phyloP scores from a whole-genome alignment of 1,139 yeast species.

The Blastobotrys apis region DNA sequence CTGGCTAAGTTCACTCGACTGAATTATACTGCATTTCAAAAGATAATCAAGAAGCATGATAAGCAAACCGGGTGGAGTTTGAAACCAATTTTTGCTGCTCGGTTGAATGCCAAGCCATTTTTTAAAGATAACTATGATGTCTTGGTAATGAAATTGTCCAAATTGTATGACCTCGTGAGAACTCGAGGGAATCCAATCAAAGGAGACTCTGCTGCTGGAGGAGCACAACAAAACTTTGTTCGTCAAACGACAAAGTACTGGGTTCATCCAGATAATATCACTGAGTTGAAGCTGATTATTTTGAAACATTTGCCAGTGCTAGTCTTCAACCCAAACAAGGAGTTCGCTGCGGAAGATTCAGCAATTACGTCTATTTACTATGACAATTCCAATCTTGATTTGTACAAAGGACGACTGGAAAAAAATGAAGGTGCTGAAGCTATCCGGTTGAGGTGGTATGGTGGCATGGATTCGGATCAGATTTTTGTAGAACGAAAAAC shows the following conservation, averaged over 20 bases:
- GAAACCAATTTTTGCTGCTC: slow-evolving; percentile 87
- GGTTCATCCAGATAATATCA: slow-evolving; percentile 98
- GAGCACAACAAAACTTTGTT: slow-evolving; percentile 94
- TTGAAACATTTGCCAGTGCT: slow-evolving; percentile 93
- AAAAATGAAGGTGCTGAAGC: slow-evolving; percentile 99
- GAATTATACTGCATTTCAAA: slow-evolving; percentile 94
- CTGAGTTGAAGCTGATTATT: slow-evolving; percentile 90
- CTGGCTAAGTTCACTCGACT: slow-evolving; percentile 87
- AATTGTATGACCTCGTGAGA: slow-evolving; percentile 85
- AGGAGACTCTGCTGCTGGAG: slow-evolving; percentile 96
- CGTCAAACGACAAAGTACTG: slow-evolving; percentile 98
- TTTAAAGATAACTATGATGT: slow-evolving; percentile 91
- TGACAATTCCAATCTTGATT: slow-evolving; percentile 82
- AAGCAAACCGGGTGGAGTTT: slow-evolving; percentile 78
- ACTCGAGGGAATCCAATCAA: slow-evolving; percentile 91
- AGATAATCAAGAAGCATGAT: slow-evolving; percentile 93
- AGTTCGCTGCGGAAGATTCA: slow-evolving; percentile 87
- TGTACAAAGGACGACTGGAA: slow-evolving; percentile 88
- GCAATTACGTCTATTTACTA: slow-evolving; percentile 96
- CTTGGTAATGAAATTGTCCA: slow-evolving; percentile 82
- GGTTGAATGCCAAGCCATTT: slow-evolving; percentile 89
- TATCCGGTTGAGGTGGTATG: slow-evolving; percentile 96
- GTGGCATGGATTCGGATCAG: slow-evolving; percentile 91
- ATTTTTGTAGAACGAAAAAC: slow-evolving; percentile 96
- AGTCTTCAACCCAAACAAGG: slow-evolving; percentile 94